Evolutionary conservation across 805 yeast species (phyloP).

Genomic region (Pichia nakasei): DNA sequence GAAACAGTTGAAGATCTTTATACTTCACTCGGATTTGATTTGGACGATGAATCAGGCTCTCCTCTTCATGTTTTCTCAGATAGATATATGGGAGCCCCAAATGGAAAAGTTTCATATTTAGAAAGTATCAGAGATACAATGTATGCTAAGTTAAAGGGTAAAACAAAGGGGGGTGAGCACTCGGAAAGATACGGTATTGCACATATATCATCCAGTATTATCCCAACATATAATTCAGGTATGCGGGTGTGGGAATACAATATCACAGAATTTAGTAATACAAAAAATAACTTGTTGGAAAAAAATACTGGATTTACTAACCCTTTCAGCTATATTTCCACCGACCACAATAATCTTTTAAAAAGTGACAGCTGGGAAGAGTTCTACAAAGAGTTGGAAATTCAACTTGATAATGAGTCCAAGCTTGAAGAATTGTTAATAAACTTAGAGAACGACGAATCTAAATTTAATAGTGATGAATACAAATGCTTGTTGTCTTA

Average conservation of each 20-base stretch:
- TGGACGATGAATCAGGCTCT: constrained; percentile 18
- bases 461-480: constrained; percentile 7
- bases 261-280: constrained; percentile 41
- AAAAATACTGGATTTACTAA: neutral
- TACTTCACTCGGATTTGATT: constrained; percentile 5
- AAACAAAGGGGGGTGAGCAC: constrained; percentile 32
- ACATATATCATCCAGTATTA: constrained; percentile 62
- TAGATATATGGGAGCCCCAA: constrained; percentile 56
- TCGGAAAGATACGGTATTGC: constrained; percentile 61
- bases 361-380: constrained; percentile 22
- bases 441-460: constrained; percentile 11
- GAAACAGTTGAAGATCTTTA: constrained; percentile 11
- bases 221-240: constrained; percentile 83
- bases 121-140: constrained; percentile 43
- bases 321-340: neutral
- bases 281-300: neutral
- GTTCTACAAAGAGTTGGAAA: constrained; percentile 8
- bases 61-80: constrained; percentile 14
- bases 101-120: constrained; percentile 58
- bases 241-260: constrained; percentile 84
- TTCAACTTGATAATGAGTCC: constrained; percentile 4
- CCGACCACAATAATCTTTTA: constrained; percentile 5
- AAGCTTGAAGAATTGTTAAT: constrained; percentile 3
- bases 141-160: constrained; percentile 42
- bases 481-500: constrained; percentile 6